These are phyloP conservation scores for Nadsonia starkeyi-henricii DNA, from an alignment of 1,139 yeast genomes.

Conservation along the genomic window DNA sequence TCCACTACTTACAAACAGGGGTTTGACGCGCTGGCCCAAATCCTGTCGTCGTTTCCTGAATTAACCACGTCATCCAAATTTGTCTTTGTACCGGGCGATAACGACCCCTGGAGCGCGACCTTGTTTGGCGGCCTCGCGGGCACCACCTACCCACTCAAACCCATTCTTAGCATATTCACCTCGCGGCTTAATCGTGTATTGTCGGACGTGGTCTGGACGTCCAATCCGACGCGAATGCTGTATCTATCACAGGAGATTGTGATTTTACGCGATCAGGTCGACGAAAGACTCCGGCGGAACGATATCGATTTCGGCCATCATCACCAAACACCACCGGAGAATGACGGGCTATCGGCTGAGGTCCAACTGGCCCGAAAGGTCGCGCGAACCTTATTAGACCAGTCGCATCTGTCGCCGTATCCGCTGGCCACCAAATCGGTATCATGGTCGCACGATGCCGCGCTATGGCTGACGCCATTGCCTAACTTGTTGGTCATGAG, in stretches of 20 bases:
- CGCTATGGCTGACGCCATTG: slow-evolving; percentile 58
- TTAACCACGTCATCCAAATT: slow-evolving; percentile 31
- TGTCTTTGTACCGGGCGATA: slow-evolving; percentile 70
- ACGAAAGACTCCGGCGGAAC: slow-evolving; percentile 56
- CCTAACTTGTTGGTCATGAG: slow-evolving; percentile 45
- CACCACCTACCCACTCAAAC: slow-evolving; percentile 54
- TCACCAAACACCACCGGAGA: too few relatives aligned
- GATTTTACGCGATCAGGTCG: slow-evolving; percentile 53
- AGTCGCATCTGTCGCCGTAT: slow-evolving; percentile 78
- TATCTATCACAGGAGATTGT: slow-evolving; percentile 78
- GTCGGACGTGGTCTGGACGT: slow-evolving; percentile 51
- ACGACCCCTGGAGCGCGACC: slow-evolving; percentile 86
- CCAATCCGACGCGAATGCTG: slow-evolving; percentile 65
- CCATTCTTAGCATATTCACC: slow-evolving; percentile 58
- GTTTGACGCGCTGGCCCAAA: slow-evolving; percentile 56
- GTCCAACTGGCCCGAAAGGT: slow-evolving; percentile 54
- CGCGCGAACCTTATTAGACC: slow-evolving; percentile 70
- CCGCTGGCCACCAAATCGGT: slow-evolving; percentile 45
- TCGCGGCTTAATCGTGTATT: slow-evolving; percentile 50
- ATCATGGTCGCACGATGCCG: slow-evolving; percentile 54
- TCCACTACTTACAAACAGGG: slow-evolving; percentile 41
- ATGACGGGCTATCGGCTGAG: background rate
- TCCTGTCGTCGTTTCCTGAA: slow-evolving; percentile 36
- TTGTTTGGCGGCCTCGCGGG: slow-evolving; percentile 42
- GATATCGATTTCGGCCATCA: slow-evolving; percentile 26